phyloP scores from a whole-genome alignment of 1,284 basidiomycete species.

The Cutaneotrichosporon arboriforme region DNA sequence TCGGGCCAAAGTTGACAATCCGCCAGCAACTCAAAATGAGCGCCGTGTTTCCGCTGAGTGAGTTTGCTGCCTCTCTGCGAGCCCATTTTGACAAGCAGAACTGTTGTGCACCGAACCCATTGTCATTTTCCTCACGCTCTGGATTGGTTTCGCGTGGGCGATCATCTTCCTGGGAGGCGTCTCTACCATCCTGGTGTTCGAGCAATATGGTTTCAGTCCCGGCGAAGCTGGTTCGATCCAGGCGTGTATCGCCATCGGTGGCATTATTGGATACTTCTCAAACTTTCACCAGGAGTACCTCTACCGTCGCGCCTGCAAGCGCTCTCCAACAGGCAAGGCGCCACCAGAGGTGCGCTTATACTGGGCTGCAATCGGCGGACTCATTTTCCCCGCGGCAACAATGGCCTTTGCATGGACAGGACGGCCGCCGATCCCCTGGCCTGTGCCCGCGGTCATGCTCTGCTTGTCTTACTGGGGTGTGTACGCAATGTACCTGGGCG shows the following conservation, averaged over 20 bases:
- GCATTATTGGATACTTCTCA: slow-evolving; percentile 64
- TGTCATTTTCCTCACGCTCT: slow-evolving; percentile 46
- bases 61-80: slow-evolving; percentile 5
- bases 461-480: slow-evolving; percentile 31
- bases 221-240: slow-evolving; percentile 41
- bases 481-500: slow-evolving; percentile 38
- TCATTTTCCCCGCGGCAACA: slow-evolving; percentile 39
- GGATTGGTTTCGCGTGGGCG: slow-evolving; percentile 49
- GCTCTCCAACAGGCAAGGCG: slow-evolving; percentile 38
- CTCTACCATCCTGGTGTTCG: slow-evolving; percentile 34
- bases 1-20: slow-evolving; percentile 37
- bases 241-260: slow-evolving; percentile 50
- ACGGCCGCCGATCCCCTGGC: slow-evolving; percentile 30
- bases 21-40: slow-evolving; percentile 39
- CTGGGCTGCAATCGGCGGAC: slow-evolving; percentile 41
- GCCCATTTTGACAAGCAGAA: slow-evolving; percentile 22
- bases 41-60: slow-evolving; percentile 37
- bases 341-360: slow-evolving; percentile 51
- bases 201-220: slow-evolving; percentile 35
- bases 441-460: slow-evolving; percentile 35
- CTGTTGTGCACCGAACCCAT: slow-evolving; percentile 50
- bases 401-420: slow-evolving; percentile 44
- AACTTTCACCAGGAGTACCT: slow-evolving; percentile 51
- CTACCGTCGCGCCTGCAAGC: slow-evolving; percentile 25
- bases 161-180: slow-evolving; percentile 38